Evolutionary conservation across 179 eudicot species (phyloP).

Genomic region (Amaranthus tricolor): DNA sequence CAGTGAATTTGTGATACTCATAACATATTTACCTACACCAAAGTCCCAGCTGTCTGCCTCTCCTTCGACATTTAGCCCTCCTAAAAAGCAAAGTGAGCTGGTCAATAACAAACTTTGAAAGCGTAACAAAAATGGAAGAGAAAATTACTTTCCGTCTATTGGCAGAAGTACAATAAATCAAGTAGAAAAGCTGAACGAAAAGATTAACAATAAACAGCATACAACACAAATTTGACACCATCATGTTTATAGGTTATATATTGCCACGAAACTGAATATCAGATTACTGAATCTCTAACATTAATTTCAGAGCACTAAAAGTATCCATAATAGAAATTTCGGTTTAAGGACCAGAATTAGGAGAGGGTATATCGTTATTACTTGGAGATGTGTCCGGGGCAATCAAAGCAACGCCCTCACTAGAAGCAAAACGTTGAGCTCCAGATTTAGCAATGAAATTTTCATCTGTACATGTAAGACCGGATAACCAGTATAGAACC

Average conservation of each 20-base stretch:
- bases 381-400: slow-evolving; percentile 98
- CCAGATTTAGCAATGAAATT: slow-evolving; percentile 91
- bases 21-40: slow-evolving; percentile 65
- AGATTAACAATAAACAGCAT: not conserved
- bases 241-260: not conserved
- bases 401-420: slow-evolving; percentile 80
- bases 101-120: slow-evolving; percentile 20
- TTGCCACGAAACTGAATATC: not conserved
- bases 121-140: not conserved
- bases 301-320: not conserved
- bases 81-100: slow-evolving; percentile 33
- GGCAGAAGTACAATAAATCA: not conserved
- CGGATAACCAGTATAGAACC: slow-evolving; percentile 99
- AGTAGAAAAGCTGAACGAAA: not conserved
- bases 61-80: slow-evolving; percentile 97
- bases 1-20: not conserved
- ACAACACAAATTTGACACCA: not conserved
- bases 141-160: no score
- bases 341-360: not conserved
- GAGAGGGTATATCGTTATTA: slow-evolving; percentile 17
- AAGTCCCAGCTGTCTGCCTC: slow-evolving; percentile 99
- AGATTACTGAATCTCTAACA: not conserved
- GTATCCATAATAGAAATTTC: not conserved
- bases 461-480: slow-evolving; percentile 91
- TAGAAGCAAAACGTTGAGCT: slow-evolving; percentile 92